These are phyloP conservation scores for Pittosporum tobira DNA, from an alignment of 129 eudicot genomes.

Conservation along the genomic window DNA sequence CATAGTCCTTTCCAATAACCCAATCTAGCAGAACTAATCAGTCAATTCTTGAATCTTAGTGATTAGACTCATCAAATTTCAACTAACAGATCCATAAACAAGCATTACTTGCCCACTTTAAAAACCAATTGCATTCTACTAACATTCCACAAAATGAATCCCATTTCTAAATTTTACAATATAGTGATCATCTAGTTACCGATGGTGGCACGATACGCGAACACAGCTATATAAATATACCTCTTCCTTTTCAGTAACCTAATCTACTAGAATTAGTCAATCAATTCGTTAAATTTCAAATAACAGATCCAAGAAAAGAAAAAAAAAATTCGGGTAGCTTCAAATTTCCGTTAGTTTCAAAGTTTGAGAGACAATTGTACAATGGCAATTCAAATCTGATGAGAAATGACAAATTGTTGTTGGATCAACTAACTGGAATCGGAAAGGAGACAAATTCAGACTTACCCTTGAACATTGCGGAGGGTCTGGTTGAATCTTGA, in stretches of 20 bases:
- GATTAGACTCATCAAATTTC: constrained; percentile 1
- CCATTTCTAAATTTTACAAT: background rate
- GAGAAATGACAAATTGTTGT: too few species aligned
- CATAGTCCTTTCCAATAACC: background rate
- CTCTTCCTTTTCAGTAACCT: too few species aligned
- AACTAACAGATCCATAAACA: constrained; percentile 29
- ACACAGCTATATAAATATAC: too few species aligned
- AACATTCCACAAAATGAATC: constrained; percentile 10
- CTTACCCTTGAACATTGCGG: constrained; percentile 77
- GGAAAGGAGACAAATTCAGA: background rate
- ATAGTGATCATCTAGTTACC: too few species aligned
- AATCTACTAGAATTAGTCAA: too few species aligned
- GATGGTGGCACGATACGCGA: too few species aligned
- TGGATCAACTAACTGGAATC: too few species aligned
- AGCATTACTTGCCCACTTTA: constrained; percentile 10
- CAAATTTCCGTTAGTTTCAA: background rate
- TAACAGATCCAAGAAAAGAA: too few species aligned
- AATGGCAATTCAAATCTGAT: background rate
- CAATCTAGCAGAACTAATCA: constrained; percentile 5
- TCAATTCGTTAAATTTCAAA: too few species aligned
- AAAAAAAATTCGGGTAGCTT: too few species aligned
- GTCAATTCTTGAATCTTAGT: background rate
- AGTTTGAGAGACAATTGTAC: background rate
- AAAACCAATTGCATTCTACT: background rate
- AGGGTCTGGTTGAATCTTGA: constrained; percentile 96